Evolutionary conservation across 306 rosid genomes (phyloP), one percentile per base, ranked within the genome.

Genomic region (Pachyrhizus erosus): DNA sequence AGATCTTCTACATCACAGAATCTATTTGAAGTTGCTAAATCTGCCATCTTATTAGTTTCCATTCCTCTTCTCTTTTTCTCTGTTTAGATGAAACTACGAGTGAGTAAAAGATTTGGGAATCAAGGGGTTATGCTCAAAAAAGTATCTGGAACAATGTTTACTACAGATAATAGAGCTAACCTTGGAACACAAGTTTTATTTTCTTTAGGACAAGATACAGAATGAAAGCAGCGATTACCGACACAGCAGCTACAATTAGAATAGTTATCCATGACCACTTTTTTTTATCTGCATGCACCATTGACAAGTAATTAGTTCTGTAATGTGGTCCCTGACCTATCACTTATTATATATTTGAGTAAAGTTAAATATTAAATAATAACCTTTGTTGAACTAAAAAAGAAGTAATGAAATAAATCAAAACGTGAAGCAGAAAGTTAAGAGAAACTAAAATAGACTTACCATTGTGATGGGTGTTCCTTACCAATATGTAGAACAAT

Each of bases 171-270:
- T 7, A 9, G 0, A 20, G 2, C 29, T 21, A 52, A 57, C n/a
- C 84, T 57, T 39, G 0, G 23, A 66, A 60, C 29, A 7, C 1
- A n/a, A 49, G 9, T 66, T 58, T 84, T 61, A 76, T 78, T 26
- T 13, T 81, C 33, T 1, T 39, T 9, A 4, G 14, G n/a, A 9
- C 57, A 8, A 52, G 60, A 52, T 1, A 18, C 21, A 52, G 24
- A 52, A 52, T 1, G 40, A 43, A 17, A 14, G 69, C 21, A 3
- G 23, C 13, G 0, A 31, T 40, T 7, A 81, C 43, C 12, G 78
- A 37, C 3, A 81, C 13, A 17, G 72, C 21, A 20, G 14, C 5
- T 0, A 11, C 42, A 1, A 48, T 42, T 9, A 42, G 54, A 67
- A 29, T 10, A 3, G 54, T 31, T 27, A 52, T 52, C 60, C 26